Conservation (phyloP, 352 stramenopile species). For the Phytophthora agathidicida region DNA sequence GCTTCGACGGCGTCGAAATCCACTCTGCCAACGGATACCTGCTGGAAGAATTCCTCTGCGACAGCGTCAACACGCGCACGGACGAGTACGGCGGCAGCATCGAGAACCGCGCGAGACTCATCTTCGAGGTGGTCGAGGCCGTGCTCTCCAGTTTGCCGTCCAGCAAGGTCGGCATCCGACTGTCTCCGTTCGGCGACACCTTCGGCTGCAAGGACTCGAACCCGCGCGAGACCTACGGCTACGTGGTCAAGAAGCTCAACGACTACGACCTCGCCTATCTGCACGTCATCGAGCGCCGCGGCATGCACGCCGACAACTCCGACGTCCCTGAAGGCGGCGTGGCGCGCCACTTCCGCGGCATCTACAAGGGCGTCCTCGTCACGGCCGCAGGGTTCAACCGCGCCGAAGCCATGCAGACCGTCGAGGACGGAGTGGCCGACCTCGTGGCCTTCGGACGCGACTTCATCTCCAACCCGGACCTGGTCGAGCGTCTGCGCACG, state of each 20-base stretch:
- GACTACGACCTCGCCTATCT: constrained; percentile 50
- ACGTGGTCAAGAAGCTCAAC: constrained; percentile 37
- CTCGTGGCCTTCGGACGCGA: constrained; percentile 56
- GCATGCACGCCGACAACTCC: constrained; percentile 33
- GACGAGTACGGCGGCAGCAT: constrained; percentile 58
- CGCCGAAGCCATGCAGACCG: constrained; percentile 39
- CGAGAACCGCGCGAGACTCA: constrained; percentile 35
- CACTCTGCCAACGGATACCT: constrained; percentile 89
- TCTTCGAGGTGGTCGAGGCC: constrained; percentile 62
- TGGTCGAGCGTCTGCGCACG: constrained; percentile 57
- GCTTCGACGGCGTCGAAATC: constrained; percentile 90
- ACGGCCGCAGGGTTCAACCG: constrained; percentile 46
- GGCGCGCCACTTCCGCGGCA: constrained; percentile 38
- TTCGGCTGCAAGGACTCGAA: constrained; percentile 45
- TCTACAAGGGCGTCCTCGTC: constrained; percentile 67
- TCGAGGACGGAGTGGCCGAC: constrained; percentile 52
- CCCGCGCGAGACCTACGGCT: constrained; percentile 42
- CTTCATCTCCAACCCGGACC: constrained; percentile 50
- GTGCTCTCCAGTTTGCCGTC: constrained; percentile 31
- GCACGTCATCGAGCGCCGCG: constrained; percentile 55
- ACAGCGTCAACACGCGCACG: constrained; percentile 31
- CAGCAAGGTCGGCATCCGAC: constrained; percentile 15
- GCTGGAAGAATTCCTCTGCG: constrained; percentile 84
- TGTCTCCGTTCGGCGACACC: constrained; percentile 33
- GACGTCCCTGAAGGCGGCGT: constrained; percentile 34